These are phyloP conservation scores for Podospora pseudoanserina DNA, from an alignment of 495 filamentous ascomycete species.

Conservation along the genomic window DNA sequence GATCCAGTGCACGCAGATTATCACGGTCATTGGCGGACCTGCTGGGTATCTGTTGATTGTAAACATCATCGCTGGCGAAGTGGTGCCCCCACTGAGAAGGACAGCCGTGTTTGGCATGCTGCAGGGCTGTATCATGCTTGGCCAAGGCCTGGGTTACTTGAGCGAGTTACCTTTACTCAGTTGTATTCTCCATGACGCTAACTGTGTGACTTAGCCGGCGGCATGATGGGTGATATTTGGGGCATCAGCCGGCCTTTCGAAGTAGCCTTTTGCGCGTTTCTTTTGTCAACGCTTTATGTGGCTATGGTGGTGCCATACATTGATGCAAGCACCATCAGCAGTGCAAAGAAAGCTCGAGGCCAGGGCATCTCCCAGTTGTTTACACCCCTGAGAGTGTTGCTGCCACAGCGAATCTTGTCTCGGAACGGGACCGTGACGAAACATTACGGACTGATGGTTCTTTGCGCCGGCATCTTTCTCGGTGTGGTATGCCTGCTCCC, in stretches of 20 bases:
- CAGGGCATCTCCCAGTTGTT: constrained; percentile 47
- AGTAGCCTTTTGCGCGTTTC: constrained; percentile 46
- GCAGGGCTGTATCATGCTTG: constrained; percentile 54
- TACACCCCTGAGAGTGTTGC: constrained; percentile 46
- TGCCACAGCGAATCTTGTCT: not conserved
- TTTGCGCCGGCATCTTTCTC: constrained; percentile 53
- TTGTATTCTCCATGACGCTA: not conserved
- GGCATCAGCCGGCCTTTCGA: constrained; percentile 52
- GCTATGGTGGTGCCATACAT: constrained; percentile 41
- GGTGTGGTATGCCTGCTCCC: constrained; percentile 38
- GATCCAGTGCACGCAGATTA: constrained; percentile 52
- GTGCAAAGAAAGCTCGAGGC: constrained; percentile 28
- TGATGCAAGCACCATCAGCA: constrained; percentile 31
- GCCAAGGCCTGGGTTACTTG: constrained; percentile 50
- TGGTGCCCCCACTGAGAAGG: constrained; percentile 45
- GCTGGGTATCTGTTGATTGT: constrained; percentile 55
- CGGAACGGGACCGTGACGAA: constrained; percentile 38
- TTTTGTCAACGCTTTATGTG: constrained; percentile 39
- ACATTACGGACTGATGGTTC: constrained; percentile 50
- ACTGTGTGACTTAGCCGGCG: constrained; percentile 37
- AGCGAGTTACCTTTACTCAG: constrained; percentile 26
- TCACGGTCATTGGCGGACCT: constrained; percentile 56
- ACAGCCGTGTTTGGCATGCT: constrained; percentile 53
- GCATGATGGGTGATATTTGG: constrained; percentile 49
- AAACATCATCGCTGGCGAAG: constrained; percentile 52